Conservation (phyloP, 768 basidiomycete genomes). For the Heimioporus sp. region DNA sequence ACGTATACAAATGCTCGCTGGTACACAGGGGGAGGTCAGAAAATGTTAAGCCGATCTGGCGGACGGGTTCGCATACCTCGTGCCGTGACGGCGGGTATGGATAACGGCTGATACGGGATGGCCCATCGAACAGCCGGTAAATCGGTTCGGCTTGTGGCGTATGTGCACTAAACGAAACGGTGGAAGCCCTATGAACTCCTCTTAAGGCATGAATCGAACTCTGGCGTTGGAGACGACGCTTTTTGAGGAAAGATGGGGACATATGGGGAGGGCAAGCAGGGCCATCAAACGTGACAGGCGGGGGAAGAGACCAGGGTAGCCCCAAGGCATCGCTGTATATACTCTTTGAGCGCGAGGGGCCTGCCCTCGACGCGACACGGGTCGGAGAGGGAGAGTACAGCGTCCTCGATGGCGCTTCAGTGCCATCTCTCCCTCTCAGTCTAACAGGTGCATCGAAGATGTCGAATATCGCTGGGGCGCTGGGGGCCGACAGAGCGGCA, state of each 20-base stretch:
- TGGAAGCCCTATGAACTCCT: slow-evolving; percentile 1
- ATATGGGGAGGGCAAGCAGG: slow-evolving; percentile 39
- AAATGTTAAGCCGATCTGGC: background rate
- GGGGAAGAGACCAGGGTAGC: slow-evolving; percentile 36
- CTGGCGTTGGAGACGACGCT: slow-evolving; percentile 11
- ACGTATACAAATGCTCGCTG: slow-evolving; percentile 7
- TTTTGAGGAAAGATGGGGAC: slow-evolving; percentile 11
- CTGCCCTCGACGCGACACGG: slow-evolving; percentile 8
- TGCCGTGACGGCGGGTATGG: slow-evolving; percentile 7
- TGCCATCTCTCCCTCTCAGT: slow-evolving; percentile 35
- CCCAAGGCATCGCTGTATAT: slow-evolving; percentile 9
- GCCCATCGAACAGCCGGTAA: slow-evolving; percentile 45
- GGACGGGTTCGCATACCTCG: slow-evolving; percentile 14
- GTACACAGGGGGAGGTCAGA: background rate
- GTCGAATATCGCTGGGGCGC: slow-evolving; percentile 41
- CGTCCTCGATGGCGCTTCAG: slow-evolving; percentile 18
- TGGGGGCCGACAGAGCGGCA: slow-evolving; percentile 8
- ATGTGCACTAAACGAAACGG: slow-evolving; percentile 9
- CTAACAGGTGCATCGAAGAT: slow-evolving; percentile 50
- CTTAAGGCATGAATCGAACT: background rate
- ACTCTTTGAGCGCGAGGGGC: slow-evolving; percentile 1
- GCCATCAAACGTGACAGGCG: slow-evolving; percentile 48
- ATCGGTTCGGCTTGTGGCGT: slow-evolving; percentile 30
- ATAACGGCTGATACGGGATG: slow-evolving; percentile 34
- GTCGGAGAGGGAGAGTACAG: slow-evolving; percentile 1